Base-by-base conservation (phyloP, 305 asterid genomes). In the Rubia tinctorum region DNA sequence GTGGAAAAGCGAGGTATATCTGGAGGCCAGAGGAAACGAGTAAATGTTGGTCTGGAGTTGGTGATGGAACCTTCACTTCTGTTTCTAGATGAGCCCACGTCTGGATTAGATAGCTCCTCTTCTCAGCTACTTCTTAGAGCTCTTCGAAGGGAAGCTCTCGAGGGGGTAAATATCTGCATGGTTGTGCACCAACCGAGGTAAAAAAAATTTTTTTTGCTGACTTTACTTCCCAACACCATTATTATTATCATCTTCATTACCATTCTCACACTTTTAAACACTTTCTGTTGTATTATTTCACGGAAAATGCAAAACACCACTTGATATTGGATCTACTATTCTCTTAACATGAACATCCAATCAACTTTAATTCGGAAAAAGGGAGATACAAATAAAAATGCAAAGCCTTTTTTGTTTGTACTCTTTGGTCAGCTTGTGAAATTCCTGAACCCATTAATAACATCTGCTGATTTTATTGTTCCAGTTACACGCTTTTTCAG, bases 171-270 rank as follows among this genome's bases (percentile, higher is more conserved):
- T 70, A 90, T 94, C 73, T 92, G 96, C 86, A 89, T 88, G 95
- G 99, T 95, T 80, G 97, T 95, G 78, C 99, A 95, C 80, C 99
- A 95, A 82, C 99, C 99, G 70, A 95, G 99, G 99, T 95, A 86
- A n/a, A n/a, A n/a, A n/a, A n/a, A n/a, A n/a, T n/a, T n/a, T n/a
- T n/a, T n/a, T n/a, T n/a, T n/a, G 37, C 37, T 30, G 2, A 30
- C 37, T 30, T 1, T 30, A 30, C 37, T 30, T 30, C 37, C 37
- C 37, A 30, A 30, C 37, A 30, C 17, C 25, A 51, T 17, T 34
- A 39, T 63, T 6, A 13, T 17, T 67, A 8, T 14, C 23, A 8
- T 58, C 20, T 8, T 7, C 7, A 22, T 30, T 30, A 53, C 4
- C 15, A 37, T 45, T 49, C 18, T 15, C 55, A 53, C 55, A 53